Evolutionary conservation across 1,284 basidiomycete species (phyloP).

Genomic region (Malassezia pachydermatis): DNA sequence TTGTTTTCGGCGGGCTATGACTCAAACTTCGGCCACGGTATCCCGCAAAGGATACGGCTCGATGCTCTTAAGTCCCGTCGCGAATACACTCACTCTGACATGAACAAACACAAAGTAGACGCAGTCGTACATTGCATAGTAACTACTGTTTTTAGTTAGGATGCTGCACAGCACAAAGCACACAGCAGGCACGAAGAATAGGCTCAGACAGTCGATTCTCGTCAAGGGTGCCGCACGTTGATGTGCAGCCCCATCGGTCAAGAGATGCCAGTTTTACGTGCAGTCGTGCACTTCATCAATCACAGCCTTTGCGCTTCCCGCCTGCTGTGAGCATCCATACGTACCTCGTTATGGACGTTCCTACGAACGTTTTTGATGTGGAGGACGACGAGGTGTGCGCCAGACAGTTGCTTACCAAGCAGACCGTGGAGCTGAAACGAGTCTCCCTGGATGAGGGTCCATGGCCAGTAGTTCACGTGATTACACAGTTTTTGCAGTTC

Average conservation of each 20-base stretch:
- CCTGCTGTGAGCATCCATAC: too few relatives aligned
- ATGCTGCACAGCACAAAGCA: background rate
- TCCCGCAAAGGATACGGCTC: constrained; percentile 5
- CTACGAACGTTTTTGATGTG: background rate
- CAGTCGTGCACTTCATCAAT: constrained; percentile 9
- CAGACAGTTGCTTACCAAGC: background rate
- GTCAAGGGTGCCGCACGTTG: constrained; percentile 1
- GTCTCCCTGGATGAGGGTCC: background rate
- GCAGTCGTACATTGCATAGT: background rate
- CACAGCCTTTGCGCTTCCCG: background rate
- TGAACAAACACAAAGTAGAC: background rate
- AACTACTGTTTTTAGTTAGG: background rate
- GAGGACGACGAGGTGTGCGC: too few relatives aligned
- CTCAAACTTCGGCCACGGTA: constrained; percentile 20
- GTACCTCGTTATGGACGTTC: constrained; percentile 1
- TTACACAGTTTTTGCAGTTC: constrained; percentile 12
- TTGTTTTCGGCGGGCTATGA: constrained; percentile 21
- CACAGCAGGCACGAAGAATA: background rate
- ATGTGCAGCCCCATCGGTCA: constrained; percentile 10
- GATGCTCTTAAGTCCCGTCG: constrained; percentile 23
- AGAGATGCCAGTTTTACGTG: constrained; percentile 22
- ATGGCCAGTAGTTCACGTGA: background rate
- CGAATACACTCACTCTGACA: background rate
- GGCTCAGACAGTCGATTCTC: constrained; percentile 15
- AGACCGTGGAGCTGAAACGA: background rate